phyloP scores from a whole-genome alignment of 768 basidiomycete genomes.

The Vishniacozyma victoriae region DNA sequence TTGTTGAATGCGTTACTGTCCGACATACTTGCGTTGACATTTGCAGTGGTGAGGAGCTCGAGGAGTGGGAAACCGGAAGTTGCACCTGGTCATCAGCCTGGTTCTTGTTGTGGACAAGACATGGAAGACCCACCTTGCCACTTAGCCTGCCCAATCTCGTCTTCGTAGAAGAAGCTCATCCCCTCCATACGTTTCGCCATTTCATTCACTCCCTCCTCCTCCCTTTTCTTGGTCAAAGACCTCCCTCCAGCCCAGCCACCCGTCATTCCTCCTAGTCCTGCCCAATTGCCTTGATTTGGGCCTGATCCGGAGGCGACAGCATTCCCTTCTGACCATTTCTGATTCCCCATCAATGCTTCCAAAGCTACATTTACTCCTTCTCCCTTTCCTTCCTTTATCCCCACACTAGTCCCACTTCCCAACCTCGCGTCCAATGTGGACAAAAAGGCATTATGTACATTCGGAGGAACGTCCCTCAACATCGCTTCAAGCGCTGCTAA shows the following conservation, averaged over 20 bases:
- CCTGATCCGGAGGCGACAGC: not conserved
- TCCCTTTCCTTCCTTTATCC: constrained; percentile 30
- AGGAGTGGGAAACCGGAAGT: constrained; percentile 85
- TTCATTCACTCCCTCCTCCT: constrained; percentile 34
- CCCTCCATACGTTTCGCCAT: constrained; percentile 45
- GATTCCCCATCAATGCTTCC: constrained; percentile 18
- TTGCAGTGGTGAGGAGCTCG: constrained; percentile 57
- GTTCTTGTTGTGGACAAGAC: not conserved
- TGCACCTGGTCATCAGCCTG: constrained; percentile 54
- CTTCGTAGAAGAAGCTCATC: constrained; percentile 48
- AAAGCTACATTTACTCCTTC: constrained; percentile 32
- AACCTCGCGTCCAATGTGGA: constrained; percentile 42
- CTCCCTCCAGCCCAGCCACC: constrained; percentile 1
- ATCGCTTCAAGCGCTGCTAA: constrained; percentile 47
- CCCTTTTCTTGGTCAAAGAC: constrained; percentile 6
- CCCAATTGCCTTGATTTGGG: constrained; percentile 2
- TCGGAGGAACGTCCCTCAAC: constrained; percentile 46
- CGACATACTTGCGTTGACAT: constrained; percentile 8
- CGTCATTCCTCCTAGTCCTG: not conserved
- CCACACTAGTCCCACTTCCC: constrained; percentile 35
- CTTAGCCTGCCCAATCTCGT: constrained; percentile 48
- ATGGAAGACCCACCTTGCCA: constrained; percentile 40
- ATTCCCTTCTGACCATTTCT: not conserved
- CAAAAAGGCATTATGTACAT: constrained; percentile 47
- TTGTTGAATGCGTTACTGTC: not conserved